phyloP scores from a whole-genome alignment of 345 rosid species.

The Brassica rapa region DNA sequence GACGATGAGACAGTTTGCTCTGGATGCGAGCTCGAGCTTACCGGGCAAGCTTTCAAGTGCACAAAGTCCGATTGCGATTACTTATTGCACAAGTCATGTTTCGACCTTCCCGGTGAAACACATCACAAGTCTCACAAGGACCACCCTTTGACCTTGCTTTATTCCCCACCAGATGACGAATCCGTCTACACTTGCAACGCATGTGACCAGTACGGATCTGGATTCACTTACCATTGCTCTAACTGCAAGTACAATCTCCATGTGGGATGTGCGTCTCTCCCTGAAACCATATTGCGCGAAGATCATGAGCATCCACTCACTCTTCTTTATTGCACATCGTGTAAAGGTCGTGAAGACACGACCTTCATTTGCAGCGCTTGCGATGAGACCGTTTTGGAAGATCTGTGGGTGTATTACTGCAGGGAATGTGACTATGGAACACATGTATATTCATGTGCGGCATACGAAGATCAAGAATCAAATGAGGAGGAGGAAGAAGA shows the following conservation, averaged over 20 bases:
- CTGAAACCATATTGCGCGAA: slow-evolving; percentile 8
- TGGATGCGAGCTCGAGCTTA: slow-evolving; percentile 23
- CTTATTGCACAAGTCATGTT: slow-evolving; percentile 39
- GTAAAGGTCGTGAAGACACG: slow-evolving; percentile 13
- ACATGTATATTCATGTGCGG: neutral
- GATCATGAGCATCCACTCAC: slow-evolving; percentile 27
- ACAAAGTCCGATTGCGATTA: slow-evolving; percentile 24
- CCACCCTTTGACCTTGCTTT: slow-evolving; percentile 18
- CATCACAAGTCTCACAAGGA: slow-evolving; percentile 25
- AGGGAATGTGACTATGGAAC: neutral
- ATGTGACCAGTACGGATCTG: slow-evolving; percentile 24
- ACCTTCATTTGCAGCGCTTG: neutral
- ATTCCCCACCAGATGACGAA: slow-evolving; percentile 20
- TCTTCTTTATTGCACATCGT: slow-evolving; percentile 5
- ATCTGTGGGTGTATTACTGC: neutral
- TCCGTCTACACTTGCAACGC: slow-evolving; percentile 21
- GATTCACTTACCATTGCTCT: slow-evolving; percentile 27
- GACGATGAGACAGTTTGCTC: slow-evolving; percentile 28
- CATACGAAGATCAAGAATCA: neutral
- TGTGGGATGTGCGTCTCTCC: slow-evolving; percentile 12
- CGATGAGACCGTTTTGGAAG: neutral
- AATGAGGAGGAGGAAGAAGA: neutral
- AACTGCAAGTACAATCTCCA: slow-evolving; percentile 29
- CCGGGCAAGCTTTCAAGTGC: slow-evolving; percentile 29
- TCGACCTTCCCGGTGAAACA: slow-evolving; percentile 1